Evolutionary conservation across 73 alveolate genomes (phyloP), one percentile per base, ranked within the genome.

Genomic region (Stentor coeruleus): DNA sequence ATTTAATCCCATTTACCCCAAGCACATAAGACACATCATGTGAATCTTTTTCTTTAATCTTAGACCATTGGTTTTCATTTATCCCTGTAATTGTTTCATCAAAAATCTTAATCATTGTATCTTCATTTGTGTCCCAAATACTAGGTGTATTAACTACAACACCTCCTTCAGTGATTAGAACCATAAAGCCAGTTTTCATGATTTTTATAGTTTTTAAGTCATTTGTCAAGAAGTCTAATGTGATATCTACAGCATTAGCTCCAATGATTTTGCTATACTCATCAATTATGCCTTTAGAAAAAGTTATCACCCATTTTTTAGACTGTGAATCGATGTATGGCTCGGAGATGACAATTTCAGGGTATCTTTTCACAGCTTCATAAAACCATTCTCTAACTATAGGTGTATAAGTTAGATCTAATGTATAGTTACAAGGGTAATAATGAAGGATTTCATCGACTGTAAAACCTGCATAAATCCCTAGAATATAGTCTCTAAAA

Each of bases 1-100:
- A 66, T 26, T 33, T 2, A 66, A 31, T 66, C 39, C 79, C 79
- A 31, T 66, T 66, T 66, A 20, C 37, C n/a, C 33, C 79, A 20
- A 40, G 33, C 26, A 26, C n/a, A 28, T 20, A 20, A 66, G 14
- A 26, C 39, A 20, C 37, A 66, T 66, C 37, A 15, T 33, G 15
- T 26, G 36, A 26, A 26, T 66, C 79, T 26, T 37, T 26, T 37
- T 66, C 41, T 0, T 20, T 1, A 66, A 66, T 66, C 26, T 15
- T 0, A 66, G n/a, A 28, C 37, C 79, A 66, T 33, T 33, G 42
- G 39, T 31, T 2, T 33, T 66, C n/a, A 31, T 20, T 11, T 20
- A 66, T 66, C 39, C 79, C 79, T 28, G 79, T 66, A 11, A 66
- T 20, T 1, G 36, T 66, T 66, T 66, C 40, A 31, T 66, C 79